Evolutionary conservation across 192 early-diverging fungal species (phyloP), one percentile per base, ranked within the genome.

Genomic region (Obelidium mucronatum): DNA sequence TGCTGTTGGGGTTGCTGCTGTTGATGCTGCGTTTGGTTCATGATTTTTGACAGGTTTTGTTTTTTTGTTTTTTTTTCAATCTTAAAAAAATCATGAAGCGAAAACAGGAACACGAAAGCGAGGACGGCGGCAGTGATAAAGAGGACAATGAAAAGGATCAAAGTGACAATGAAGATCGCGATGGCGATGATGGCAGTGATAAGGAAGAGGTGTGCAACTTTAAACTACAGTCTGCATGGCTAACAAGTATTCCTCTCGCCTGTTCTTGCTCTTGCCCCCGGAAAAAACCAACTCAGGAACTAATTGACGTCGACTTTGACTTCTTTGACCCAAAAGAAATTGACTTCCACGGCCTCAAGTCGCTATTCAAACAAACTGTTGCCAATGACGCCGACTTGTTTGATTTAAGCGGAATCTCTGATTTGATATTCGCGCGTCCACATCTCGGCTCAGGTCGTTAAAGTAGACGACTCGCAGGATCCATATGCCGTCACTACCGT

Each of bases 291-390:
- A 31, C 26, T 5, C 15, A 81, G 76, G 78, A 81, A 65, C 68
- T 82, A 3, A 79, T 98, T 40, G 89, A 97, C 78, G 92, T 97
- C 3, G 95, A 97, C 74, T 97, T 97, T 83, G 97, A 97, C 75
- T 99, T 97, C 79, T 96, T 94, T 82, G 93, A 95, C 65, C 92
- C 93, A n/a, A 87, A 92, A 71, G 86, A 89, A 37, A 87, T 89
- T 34, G 97, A 99, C 81, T 99, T 93, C 72, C 95, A 96, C 76
- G 91, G 94, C 3, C 83, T 96, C 75, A 99, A 99, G 80, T 89
- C 89, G 34, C 86, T 99, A n/a, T 76, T 97, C 19, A 79, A 71
- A 42, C 91, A 93, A 71, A 84, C 91, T 8, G 96, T 99, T 65
- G 87, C 89, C 34, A 88, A 92, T 71, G 95, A 97, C 77, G 77